A percentile compares a stretch with the other conserved stretches of the same genome.
These are phyloP conservation scores for Candida pseudoviswanathii DNA, from an alignment of 1,139 yeast species.

Conservation along the genomic window DNA sequence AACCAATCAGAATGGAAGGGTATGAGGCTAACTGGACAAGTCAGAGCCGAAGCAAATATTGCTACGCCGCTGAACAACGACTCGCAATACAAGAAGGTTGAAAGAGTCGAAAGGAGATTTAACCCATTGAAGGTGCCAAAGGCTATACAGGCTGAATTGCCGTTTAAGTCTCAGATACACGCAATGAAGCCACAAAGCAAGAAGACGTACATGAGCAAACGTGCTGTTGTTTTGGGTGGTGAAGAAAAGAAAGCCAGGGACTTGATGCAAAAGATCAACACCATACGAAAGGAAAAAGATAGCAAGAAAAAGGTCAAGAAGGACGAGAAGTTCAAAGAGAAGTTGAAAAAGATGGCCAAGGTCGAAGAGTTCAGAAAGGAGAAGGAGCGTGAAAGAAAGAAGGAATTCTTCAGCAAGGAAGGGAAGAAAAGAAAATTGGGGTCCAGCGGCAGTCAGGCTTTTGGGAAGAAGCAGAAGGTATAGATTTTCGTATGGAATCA, in stretches of 20 bases:
- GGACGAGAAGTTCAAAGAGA: conserved; percentile 72
- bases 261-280: conserved; percentile 82
- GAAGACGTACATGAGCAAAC: conserved; percentile 79
- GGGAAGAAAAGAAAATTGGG: conserved; percentile 65
- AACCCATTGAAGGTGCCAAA: conserved; percentile 86
- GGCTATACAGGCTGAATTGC: conserved; percentile 72
- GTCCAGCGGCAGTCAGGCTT: conserved; percentile 42
- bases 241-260: conserved; percentile 94
- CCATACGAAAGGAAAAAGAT: conserved; percentile 84
- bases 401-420: conserved; percentile 76
- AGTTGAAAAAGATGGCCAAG: conserved; percentile 74
- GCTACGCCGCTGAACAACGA: conserved; percentile 69
- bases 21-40: conserved; percentile 92
- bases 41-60: conserved; percentile 73
- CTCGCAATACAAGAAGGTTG: conserved; percentile 75
- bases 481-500: too few species aligned
- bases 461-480: conserved; percentile 31
- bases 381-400: conserved; percentile 81
- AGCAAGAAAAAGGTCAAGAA: conserved; percentile 76
- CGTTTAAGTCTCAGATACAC: conserved; percentile 88
- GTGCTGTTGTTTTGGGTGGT: conserved; percentile 91
- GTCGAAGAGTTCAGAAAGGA: conserved; percentile 70
- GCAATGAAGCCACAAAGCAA: conserved; percentile 88
- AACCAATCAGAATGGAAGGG: conserved; percentile 93
- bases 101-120: conserved; percentile 84